Percentiles rank a stretch among this genome's conserved stretches.
These are phyloP conservation scores for Globisporangium sylvaticum DNA, from an alignment of 352 stramenopile genomes.

Conservation along the genomic window DNA sequence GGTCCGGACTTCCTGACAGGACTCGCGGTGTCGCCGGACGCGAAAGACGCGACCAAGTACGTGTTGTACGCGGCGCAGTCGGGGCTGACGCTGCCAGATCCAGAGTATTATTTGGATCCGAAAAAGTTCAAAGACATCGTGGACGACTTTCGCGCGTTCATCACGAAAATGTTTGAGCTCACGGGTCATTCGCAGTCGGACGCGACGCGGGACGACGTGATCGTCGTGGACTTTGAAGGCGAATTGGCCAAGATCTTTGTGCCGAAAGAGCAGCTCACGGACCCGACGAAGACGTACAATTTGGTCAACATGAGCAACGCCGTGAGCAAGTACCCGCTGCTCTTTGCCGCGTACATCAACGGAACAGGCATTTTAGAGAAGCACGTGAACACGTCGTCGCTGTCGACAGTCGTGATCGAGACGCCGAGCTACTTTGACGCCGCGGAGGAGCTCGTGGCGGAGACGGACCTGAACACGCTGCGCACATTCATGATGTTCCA, in stretches of 20 bases:
- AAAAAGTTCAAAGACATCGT: constrained; percentile 74
- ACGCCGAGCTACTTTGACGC: constrained; percentile 52
- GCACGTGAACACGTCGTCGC: constrained; percentile 27
- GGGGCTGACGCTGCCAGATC: constrained; percentile 86
- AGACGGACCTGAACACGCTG: constrained; percentile 41
- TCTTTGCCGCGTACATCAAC: constrained; percentile 51
- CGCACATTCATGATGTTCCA: constrained; percentile 53
- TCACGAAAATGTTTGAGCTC: constrained; percentile 76
- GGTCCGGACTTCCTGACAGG: constrained; percentile 80
- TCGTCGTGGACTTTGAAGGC: constrained; percentile 85
- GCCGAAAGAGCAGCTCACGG: constrained; percentile 84
- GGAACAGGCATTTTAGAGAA: constrained; percentile 35
- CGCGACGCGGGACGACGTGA: constrained; percentile 31
- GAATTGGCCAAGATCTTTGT: constrained; percentile 80
- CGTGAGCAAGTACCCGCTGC: constrained; percentile 38
- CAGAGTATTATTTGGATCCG: constrained; percentile 91
- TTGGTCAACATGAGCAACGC: constrained; percentile 68
- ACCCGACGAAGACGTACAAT: constrained; percentile 90
- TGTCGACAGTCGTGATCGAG: constrained; percentile 44
- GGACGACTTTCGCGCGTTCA: constrained; percentile 66
- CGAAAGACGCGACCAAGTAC: constrained; percentile 79
- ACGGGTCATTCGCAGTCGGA: constrained; percentile 30
- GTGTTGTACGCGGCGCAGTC: constrained; percentile 80
- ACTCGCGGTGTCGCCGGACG: constrained; percentile 69
- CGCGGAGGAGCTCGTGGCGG: constrained; percentile 44